phyloP scores from a whole-genome alignment of 2,329 filamentous ascomycete genomes.

The Pyricularia pennisetigena region DNA sequence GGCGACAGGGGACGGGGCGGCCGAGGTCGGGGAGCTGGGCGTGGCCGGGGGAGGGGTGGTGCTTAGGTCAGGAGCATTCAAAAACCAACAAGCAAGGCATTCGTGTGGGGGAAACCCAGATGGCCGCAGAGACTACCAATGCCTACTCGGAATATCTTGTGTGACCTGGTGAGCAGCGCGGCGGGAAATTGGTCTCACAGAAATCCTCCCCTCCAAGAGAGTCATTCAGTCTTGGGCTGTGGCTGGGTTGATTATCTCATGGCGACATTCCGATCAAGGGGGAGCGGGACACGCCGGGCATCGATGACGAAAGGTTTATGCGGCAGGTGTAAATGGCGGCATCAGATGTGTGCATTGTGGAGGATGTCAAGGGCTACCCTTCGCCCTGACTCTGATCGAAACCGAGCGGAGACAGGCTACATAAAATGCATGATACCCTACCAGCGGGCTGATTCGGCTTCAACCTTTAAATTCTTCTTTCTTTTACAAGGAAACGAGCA shows the following conservation, averaged over 20 bases:
- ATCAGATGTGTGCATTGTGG: neutral
- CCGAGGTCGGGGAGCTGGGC: slow-evolving; percentile 17
- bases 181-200: neutral
- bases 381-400: neutral
- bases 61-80: neutral
- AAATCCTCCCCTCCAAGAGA: neutral
- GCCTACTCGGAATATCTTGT: neutral
- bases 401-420: neutral
- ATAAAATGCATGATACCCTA: neutral
- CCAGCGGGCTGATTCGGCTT: neutral
- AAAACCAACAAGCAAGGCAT: neutral
- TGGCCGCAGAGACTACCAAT: neutral
- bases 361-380: neutral
- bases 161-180: neutral
- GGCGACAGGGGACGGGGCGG: slow-evolving; percentile 23
- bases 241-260: neutral
- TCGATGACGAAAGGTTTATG: neutral
- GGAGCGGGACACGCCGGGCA: neutral
- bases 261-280: neutral
- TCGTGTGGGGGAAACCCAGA: neutral
- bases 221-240: neutral
- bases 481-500: neutral
- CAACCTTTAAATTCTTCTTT: neutral
- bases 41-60: slow-evolving; percentile 4
- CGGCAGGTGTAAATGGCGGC: neutral